phyloP scores from a whole-genome alignment of 192 early-diverging fungal genomes.

The Backusella circina region DNA sequence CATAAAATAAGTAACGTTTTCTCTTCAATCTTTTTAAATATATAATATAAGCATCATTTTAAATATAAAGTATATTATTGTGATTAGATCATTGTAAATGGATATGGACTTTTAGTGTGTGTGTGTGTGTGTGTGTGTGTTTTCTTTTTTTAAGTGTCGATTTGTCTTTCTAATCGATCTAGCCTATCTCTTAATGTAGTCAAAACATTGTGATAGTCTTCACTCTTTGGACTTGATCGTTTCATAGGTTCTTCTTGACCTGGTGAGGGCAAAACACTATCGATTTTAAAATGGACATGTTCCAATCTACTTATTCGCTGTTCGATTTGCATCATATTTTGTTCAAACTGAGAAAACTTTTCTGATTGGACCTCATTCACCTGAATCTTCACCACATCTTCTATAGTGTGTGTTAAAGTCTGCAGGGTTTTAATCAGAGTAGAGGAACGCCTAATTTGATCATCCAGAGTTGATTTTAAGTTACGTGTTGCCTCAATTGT shows the following conservation, averaged over 20 bases:
- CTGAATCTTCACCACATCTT: conserved; percentile 66
- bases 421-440: conserved; percentile 73
- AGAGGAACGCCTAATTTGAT: conserved; percentile 68
- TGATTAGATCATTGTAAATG: neutral
- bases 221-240: neutral
- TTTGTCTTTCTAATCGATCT: conserved; percentile 24
- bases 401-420: conserved; percentile 66
- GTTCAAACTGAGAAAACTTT: conserved; percentile 46
- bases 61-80: neutral
- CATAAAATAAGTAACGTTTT: neutral
- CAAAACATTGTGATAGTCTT: conserved; percentile 24
- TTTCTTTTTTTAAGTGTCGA: conserved; percentile 6
- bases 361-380: conserved; percentile 69
- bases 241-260: neutral
- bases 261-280: neutral
- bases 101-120: neutral
- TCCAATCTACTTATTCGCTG: conserved; percentile 17
- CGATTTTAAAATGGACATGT: neutral
- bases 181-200: conserved; percentile 16
- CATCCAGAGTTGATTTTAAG: conserved; percentile 65
- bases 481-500: conserved; percentile 54
- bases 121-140: neutral
- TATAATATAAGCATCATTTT: neutral
- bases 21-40: neutral
- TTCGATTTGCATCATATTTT: conserved; percentile 32